Conservation (phyloP, 2,329 filamentous ascomycete species). For the Neonectria sp. region DNA sequence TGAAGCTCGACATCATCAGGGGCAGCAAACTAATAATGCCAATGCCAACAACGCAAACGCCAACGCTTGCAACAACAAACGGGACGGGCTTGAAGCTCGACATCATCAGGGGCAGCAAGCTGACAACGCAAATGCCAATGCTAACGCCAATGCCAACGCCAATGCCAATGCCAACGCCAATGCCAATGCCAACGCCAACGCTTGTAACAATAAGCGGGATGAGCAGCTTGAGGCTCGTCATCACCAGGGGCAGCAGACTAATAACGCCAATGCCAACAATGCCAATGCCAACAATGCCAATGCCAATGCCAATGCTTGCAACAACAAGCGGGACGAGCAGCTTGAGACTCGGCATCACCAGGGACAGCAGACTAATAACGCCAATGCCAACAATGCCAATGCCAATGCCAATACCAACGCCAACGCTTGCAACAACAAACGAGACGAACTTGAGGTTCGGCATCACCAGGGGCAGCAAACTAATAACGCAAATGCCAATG, state of each 20-base stretch:
- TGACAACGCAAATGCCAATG: not conserved
- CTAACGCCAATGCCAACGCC: not conserved
- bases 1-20: conserved; percentile 21
- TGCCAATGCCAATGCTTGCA: not conserved
- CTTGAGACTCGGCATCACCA: conserved; percentile 6
- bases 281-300: too few relatives aligned
- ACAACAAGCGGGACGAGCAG: conserved; percentile 8
- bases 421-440: conserved; percentile 5
- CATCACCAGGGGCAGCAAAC: conserved; percentile 6
- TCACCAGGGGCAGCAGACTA: too few relatives aligned
- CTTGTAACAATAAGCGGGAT: too few relatives aligned
- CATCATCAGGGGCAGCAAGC: conserved; percentile 12
- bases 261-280: too few relatives aligned
- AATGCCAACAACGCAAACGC: not conserved
- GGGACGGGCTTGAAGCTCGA: not conserved
- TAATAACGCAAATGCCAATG: not conserved
- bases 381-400: too few relatives aligned
- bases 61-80: not conserved
- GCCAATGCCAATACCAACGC: not conserved
- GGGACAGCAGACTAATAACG: not conserved
- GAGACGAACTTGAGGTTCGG: conserved; percentile 9
- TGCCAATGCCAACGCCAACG: too few relatives aligned
- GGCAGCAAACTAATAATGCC: conserved; percentile 6
- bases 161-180: too few relatives aligned
- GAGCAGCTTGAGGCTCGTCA: too few relatives aligned